A percentile compares a stretch with the other conserved stretches of the same genome.
These are phyloP conservation scores for Rutstroemia sp. DNA, from an alignment of 2,329 filamentous ascomycete genomes.

Conservation along the genomic window DNA sequence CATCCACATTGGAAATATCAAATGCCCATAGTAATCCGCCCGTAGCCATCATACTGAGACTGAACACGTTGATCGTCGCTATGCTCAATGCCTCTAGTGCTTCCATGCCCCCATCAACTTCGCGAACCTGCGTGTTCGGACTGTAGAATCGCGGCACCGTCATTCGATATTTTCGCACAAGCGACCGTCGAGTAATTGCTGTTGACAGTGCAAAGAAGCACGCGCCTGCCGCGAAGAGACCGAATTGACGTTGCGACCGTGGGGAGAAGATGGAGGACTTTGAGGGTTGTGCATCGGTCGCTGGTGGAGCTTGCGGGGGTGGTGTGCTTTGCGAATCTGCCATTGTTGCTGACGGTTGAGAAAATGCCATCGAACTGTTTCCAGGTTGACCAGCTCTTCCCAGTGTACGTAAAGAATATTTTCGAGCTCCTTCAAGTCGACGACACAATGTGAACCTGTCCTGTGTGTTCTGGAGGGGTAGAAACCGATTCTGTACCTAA, in stretches of 20 bases:
- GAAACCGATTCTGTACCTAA: too few relatives aligned
- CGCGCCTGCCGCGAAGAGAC: slow-evolving; percentile 67
- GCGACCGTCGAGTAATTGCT: slow-evolving; percentile 62
- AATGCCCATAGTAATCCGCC: slow-evolving; percentile 72
- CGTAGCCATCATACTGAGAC: slow-evolving; percentile 64
- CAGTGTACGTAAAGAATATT: too few relatives aligned
- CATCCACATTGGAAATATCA: slow-evolving; percentile 64
- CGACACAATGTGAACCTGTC: too few relatives aligned
- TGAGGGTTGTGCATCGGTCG: slow-evolving; percentile 9
- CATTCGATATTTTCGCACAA: slow-evolving; percentile 54
- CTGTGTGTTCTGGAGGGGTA: too few relatives aligned
- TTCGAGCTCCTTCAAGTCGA: too few relatives aligned
- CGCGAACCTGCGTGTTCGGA: slow-evolving; percentile 47
- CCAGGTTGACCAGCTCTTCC: neutral
- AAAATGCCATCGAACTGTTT: neutral
- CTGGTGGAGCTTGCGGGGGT: slow-evolving; percentile 8
- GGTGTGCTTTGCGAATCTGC: slow-evolving; percentile 6
- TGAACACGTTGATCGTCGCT: slow-evolving; percentile 78
- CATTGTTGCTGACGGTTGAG: slow-evolving; percentile 2
- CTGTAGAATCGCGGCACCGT: slow-evolving; percentile 66
- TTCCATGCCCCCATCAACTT: slow-evolving; percentile 59
- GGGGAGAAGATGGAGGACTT: slow-evolving; percentile 25
- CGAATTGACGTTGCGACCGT: slow-evolving; percentile 47
- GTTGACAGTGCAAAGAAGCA: slow-evolving; percentile 68
- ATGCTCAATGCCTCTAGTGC: slow-evolving; percentile 78